A percentile compares a stretch with the other conserved stretches of the same genome.
phyloP scores from a whole-genome alignment of 2,329 filamentous ascomycete species.

The Didymella keratinophila region DNA sequence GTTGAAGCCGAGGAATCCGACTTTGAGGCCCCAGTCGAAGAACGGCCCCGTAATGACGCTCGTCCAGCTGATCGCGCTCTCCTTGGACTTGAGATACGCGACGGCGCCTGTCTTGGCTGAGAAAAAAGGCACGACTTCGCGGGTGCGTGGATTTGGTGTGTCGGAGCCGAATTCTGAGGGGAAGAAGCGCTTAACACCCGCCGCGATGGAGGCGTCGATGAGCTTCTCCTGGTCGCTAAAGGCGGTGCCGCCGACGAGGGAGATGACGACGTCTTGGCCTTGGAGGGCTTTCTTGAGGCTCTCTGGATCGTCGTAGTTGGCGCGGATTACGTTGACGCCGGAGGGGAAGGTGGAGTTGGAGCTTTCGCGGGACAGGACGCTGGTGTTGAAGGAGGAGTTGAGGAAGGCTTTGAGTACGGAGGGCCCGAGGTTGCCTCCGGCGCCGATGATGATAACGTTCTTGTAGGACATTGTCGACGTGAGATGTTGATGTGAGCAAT shows the following conservation, averaged over 20 bases:
- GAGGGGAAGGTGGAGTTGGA: slow-evolving; percentile 54
- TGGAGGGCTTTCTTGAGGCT: slow-evolving; percentile 61
- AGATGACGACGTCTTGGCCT: slow-evolving; percentile 66
- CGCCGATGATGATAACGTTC: slow-evolving; percentile 56
- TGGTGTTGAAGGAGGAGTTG: slow-evolving; percentile 60
- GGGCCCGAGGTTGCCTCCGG: slow-evolving; percentile 55
- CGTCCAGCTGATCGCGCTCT: slow-evolving; percentile 65
- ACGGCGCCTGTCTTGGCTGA: slow-evolving; percentile 58
- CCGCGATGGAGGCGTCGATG: slow-evolving; percentile 66
- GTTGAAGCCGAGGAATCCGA: slow-evolving; percentile 62
- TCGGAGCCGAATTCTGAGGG: slow-evolving; percentile 66
- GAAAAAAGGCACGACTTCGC: slow-evolving; percentile 60
- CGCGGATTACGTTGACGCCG: slow-evolving; percentile 55
- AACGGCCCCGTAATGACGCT: slow-evolving; percentile 59
- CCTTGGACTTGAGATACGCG: slow-evolving; percentile 61
- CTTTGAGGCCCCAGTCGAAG: slow-evolving; percentile 54
- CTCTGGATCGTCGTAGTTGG: slow-evolving; percentile 57
- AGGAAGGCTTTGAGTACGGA: slow-evolving; percentile 53
- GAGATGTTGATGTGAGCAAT: background rate
- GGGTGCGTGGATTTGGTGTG: slow-evolving; percentile 47
- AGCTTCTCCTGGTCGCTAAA: slow-evolving; percentile 59
- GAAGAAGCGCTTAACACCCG: slow-evolving; percentile 68
- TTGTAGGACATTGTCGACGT: slow-evolving; percentile 47
- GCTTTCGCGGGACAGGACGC: slow-evolving; percentile 61
- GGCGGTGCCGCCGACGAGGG: slow-evolving; percentile 54